phyloP scores from a whole-genome alignment of 352 stramenopile genomes.

The Globisporangium polare region DNA sequence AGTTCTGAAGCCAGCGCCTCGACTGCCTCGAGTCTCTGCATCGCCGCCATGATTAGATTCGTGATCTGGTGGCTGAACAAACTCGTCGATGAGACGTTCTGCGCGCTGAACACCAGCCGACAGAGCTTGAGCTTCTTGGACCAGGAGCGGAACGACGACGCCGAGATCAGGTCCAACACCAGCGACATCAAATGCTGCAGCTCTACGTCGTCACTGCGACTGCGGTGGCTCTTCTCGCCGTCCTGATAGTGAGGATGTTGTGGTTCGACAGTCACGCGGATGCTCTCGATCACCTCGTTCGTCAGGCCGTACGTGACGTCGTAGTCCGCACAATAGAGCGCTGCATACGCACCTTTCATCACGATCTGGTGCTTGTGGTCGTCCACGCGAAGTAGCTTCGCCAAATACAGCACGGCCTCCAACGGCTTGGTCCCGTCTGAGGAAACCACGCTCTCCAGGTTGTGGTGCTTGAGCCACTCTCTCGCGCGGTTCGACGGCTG shows the following conservation, averaged over 20 bases:
- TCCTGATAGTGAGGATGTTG: neutral
- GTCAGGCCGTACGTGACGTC: constrained; percentile 52
- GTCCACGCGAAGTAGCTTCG: constrained; percentile 42
- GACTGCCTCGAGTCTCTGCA: constrained; percentile 54
- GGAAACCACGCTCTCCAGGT: constrained; percentile 11
- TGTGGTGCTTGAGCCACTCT: constrained; percentile 36
- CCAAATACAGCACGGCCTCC: constrained; percentile 45
- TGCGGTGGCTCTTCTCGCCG: neutral
- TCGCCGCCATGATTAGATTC: constrained; percentile 39
- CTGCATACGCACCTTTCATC: constrained; percentile 65
- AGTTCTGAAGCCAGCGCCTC: constrained; percentile 53
- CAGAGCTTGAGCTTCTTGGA: constrained; percentile 50
- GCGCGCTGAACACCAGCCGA: constrained; percentile 30
- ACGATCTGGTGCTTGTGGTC: constrained; percentile 36
- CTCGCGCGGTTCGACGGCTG: constrained; percentile 36
- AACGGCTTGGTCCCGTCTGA: constrained; percentile 20
- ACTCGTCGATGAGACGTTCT: constrained; percentile 5
- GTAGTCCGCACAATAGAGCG: constrained; percentile 65
- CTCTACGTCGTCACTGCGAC: constrained; percentile 18
- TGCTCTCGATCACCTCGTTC: constrained; percentile 30
- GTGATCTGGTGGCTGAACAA: constrained; percentile 50
- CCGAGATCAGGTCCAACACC: constrained; percentile 60
- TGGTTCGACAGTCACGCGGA: constrained; percentile 6
- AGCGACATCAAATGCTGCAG: constrained; percentile 55
- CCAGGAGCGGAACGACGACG: constrained; percentile 59